Evolutionary conservation across 2,329 filamentous ascomycete genomes (phyloP), one percentile per base, ranked within the genome.

Genomic region (Fusarium kyushuense): DNA sequence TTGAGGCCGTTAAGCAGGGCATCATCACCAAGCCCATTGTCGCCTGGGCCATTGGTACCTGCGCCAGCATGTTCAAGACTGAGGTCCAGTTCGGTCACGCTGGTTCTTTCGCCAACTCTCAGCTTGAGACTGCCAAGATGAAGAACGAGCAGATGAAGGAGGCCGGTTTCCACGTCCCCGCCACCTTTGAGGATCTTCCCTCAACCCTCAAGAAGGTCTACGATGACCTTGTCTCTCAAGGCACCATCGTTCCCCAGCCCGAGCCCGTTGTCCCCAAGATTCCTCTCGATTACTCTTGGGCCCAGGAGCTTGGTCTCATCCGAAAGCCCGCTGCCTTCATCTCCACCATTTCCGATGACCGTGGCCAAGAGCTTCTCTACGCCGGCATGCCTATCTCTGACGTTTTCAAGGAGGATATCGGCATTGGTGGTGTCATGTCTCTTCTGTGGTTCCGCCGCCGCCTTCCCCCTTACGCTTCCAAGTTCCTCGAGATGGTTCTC

Each of bases 341-440:
- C 83, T 99, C 96, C 75, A 99, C 96, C 81, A 99, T 99, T 79
- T 97, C 96, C 76, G 96, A 99, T 80, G 96, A 99, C 86, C 96
- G 96, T 94, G 96, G 96, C 72, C 96, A 99, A 83, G 96, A 99
- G 85, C 92, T 99, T 66, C 88, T 99, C 73, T 99, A 99, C 82
- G 96, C 96, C 72, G 96, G 96, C 79, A 97, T 99, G 93, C 96
- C 96, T 78, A 99, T 99, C 79, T 98, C 96, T n/a, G 96, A 99
- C 80, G 96, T 99, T 71, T 99, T 99, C 91, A 92, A 84, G 82
- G 96, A 99, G 87, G 94, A 98, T 76, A 98, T 99, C 76, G 96
- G 96, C 76, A 98, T 99, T 76, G 96, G 96, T 81, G 96, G 96
- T 91, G 96, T 99, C 84, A 99, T 99, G 96, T 97, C 96, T 65